These are phyloP conservation scores for Nemania bipapillata DNA, from an alignment of 2,329 filamentous ascomycete genomes.

Conservation along the genomic window DNA sequence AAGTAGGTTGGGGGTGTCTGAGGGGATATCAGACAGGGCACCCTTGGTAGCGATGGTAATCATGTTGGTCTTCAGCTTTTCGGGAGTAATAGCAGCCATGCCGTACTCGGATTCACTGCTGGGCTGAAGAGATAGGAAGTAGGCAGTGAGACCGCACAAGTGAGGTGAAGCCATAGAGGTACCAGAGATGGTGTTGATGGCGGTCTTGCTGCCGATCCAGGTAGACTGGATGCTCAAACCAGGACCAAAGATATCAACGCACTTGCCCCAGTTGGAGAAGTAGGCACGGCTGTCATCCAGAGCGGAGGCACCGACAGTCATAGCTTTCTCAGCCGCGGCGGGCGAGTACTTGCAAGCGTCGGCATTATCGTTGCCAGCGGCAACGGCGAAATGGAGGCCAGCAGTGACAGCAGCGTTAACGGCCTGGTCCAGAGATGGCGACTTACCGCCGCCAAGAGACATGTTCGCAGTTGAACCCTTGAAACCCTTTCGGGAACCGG, in stretches of 20 bases:
- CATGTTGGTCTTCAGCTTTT: constrained; percentile 90
- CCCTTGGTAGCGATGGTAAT: constrained; percentile 83
- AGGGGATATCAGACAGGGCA: constrained; percentile 82
- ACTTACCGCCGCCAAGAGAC: constrained; percentile 98
- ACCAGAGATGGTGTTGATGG: constrained; percentile 98
- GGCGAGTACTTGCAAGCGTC: constrained; percentile 99
- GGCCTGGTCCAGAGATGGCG: constrained; percentile 85
- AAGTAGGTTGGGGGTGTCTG: constrained; percentile 90
- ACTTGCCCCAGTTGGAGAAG: constrained; percentile 99
- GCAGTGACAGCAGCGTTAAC: constrained; percentile 93
- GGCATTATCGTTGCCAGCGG: constrained; percentile 97
- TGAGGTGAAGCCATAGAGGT: constrained; percentile 99
- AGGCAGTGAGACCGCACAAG: constrained; percentile 94
- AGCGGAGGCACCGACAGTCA: constrained; percentile 95
- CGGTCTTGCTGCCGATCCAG: constrained; percentile 96
- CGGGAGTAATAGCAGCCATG: constrained; percentile 87
- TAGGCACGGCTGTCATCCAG: constrained; percentile 96
- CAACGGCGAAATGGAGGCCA: constrained; percentile 96
- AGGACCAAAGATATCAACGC: constrained; percentile 98
- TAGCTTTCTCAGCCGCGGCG: constrained; percentile 87
- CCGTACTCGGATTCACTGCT: constrained; percentile 89
- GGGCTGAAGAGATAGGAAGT: constrained; percentile 96
- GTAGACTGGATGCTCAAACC: constrained; percentile 97
- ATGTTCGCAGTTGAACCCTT: constrained; percentile 99
- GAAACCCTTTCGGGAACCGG: constrained; percentile 92